Base-by-base conservation (phyloP, 805 yeast genomes). In the Sugiyamaella qingdaonensis region DNA sequence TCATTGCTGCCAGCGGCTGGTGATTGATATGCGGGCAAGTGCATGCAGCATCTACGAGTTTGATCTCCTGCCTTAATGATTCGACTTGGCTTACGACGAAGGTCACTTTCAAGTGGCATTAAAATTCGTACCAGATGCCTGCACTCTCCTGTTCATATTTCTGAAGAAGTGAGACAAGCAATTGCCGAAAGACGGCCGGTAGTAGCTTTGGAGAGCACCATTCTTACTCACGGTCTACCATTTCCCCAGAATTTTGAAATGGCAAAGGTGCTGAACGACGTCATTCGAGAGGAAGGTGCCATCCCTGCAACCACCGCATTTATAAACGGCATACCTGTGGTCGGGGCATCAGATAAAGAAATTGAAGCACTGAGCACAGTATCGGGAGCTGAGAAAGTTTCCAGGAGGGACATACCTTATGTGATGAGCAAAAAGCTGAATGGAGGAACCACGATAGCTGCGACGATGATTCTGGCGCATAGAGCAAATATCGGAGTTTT, bases 371-470 rank as follows among this genome's bases (percentile, higher is more conserved):
- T 88, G 58, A 84, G 86, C 1, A 73, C 68, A 51, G 52, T 61
- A 52, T 35, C 53, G 16, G 31, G 24, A 19, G 49, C 61, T 47
- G 80, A 76, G 59, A 89, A 90, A 65, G 84, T 88, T 2, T 86
- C 95, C 5, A 72, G 96, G 59, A 72, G 97, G 52, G 97, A 89
- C 65, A 79, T 89, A 32, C 85, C 92, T 0, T 76, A 76, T 58
- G 81, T 85, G 2, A 79, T 88, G 81, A 79, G 89, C 11, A 71
- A 74, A 44, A 69, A 72, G 31, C 65, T 80, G n/a, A 73, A 78
- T 47, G 97, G 97, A 8, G 97, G 96, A 5, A 90, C 97, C 1
- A 89, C 97, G 0, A 88, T 89, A 54, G 88, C 96, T 1, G 84
- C 87, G 27, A 89, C 96, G 0, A 88, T 88, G 95, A 85, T 89